These are phyloP conservation scores for Phytophthora melonis DNA, from an alignment of 352 stramenopile genomes.

Conservation along the genomic window DNA sequence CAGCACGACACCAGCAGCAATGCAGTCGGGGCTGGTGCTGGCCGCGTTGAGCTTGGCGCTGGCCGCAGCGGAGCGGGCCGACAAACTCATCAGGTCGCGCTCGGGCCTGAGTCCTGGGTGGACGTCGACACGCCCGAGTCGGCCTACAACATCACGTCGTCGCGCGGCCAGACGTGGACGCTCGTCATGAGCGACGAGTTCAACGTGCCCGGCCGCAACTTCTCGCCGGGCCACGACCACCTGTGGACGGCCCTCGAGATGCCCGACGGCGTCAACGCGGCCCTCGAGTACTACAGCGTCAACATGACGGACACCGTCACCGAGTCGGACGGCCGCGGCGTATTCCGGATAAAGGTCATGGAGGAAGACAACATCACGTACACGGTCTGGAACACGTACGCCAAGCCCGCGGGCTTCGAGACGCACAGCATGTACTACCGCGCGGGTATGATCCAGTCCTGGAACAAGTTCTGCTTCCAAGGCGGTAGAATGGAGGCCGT, in stretches of 20 bases:
- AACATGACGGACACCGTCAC: slow-evolving; percentile 66
- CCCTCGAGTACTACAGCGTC: slow-evolving; percentile 93
- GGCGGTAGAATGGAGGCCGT: slow-evolving; percentile 91
- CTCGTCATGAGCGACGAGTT: slow-evolving; percentile 86
- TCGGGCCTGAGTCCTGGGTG: slow-evolving; percentile 53
- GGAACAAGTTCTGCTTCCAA: slow-evolving; percentile 96
- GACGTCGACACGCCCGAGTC: slow-evolving; percentile 47
- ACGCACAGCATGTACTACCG: slow-evolving; percentile 53
- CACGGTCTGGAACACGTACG: slow-evolving; percentile 56
- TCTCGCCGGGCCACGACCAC: slow-evolving; percentile 50
- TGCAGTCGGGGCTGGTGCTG: slow-evolving; percentile 18
- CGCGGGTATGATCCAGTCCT: slow-evolving; percentile 90
- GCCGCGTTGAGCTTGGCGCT: not conserved
- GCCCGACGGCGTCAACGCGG: slow-evolving; percentile 54
- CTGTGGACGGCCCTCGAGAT: slow-evolving; percentile 84
- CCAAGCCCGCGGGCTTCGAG: slow-evolving; percentile 46
- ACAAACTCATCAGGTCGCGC: slow-evolving; percentile 36
- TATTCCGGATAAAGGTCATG: slow-evolving; percentile 49
- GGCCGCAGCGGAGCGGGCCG: slow-evolving; percentile 22
- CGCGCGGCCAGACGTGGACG: slow-evolving; percentile 61
- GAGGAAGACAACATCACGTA: slow-evolving; percentile 57
- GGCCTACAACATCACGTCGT: slow-evolving; percentile 41
- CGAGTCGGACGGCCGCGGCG: slow-evolving; percentile 41
- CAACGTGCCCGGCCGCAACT: slow-evolving; percentile 69
- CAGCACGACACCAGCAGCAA: slow-evolving; percentile 6